Evolutionary conservation across 768 basidiomycete genomes (phyloP).

Genomic region (Dioszegia crocea): DNA sequence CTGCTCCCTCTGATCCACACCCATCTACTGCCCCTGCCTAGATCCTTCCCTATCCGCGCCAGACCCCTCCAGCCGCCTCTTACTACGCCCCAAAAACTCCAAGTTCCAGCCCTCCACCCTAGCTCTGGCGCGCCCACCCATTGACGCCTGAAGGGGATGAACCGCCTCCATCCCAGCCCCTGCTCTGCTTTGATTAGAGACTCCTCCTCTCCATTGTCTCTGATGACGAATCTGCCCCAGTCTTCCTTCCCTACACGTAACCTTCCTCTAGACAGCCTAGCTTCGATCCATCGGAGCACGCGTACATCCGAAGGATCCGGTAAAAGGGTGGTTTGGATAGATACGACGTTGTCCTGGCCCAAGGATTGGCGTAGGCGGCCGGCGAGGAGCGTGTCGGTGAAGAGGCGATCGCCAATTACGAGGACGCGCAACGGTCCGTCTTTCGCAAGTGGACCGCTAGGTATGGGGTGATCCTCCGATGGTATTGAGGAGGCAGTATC

Average conservation of each 20-base stretch:
- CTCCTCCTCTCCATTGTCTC: not conserved
- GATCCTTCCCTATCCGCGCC: not conserved
- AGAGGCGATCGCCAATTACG: slow-evolving; percentile 84
- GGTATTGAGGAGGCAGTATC: no score
- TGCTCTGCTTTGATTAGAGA: not conserved
- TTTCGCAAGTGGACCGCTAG: no score
- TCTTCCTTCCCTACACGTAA: slow-evolving; percentile 3
- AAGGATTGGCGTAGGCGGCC: slow-evolving; percentile 54
- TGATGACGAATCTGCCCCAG: slow-evolving; percentile 10
- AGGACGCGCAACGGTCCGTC: slow-evolving; percentile 56
- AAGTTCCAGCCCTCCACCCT: not conserved
- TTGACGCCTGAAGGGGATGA: not conserved
- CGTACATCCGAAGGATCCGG: slow-evolving; percentile 42
- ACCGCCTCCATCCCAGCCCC: slow-evolving; percentile 3
- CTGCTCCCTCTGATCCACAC: slow-evolving; percentile 10
- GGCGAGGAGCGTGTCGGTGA: slow-evolving; percentile 85
- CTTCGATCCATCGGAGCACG: slow-evolving; percentile 44
- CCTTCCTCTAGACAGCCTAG: slow-evolving; percentile 19
- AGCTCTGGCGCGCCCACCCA: slow-evolving; percentile 4
- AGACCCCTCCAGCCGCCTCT: not conserved
- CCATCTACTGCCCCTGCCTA: slow-evolving; percentile 9
- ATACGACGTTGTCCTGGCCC: slow-evolving; percentile 25
- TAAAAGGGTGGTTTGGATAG: slow-evolving; percentile 45
- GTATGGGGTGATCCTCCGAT: no score
- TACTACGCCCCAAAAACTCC: slow-evolving; percentile 3